Evolutionary conservation across 2,329 filamentous ascomycete species (phyloP), one percentile per base, ranked within the genome.

Genomic region (Fusarium redolens): DNA sequence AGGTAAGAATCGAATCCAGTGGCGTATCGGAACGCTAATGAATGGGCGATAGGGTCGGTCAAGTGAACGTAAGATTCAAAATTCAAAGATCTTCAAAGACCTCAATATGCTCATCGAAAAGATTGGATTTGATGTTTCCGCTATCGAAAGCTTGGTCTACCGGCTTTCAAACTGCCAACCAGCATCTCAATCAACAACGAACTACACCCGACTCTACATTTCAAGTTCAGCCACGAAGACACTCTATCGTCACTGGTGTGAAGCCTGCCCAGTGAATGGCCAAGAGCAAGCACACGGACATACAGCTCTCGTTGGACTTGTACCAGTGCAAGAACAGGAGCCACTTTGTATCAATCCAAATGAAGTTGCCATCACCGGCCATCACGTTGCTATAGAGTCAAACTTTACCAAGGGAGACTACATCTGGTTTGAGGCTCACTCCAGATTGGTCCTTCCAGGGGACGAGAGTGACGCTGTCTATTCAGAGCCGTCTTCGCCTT

Each of bases 341-440:
- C n/a, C 30, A 25, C 11, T 40, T 6, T 33, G 25, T 18, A 66
- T 66, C 17, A 47, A 18, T 18, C 58, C 58, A 9, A 40, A 66
- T 10, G 44, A 45, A 10, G 28, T 51, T 18, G 51, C 51, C 10
- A 11, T 57, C 7, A 63, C 58, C 3, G 14, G 28, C 3, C 59
- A 66, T 40, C 50, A 56, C 18, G 59, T 66, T 44, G 63, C 63
- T 28, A 63, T 66, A 12, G 58, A 63, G 44, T 66, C 63, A 18
- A 63, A 52, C 7, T 44, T 66, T 11, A 18, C 8, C 17, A 45
- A 63, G 14, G 63, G 50, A 52, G 15, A 64, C 31, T 62, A 55
- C 38, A 66, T 63, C 18, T 66, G 63, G 63, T 66, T 66, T n/a
- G 44, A 63, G 17, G 63, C 58, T 22, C 38, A 52, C 6, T 66